Conservation (phyloP, 805 yeast genomes). For the Grigorovia yakushimaensis region DNA sequence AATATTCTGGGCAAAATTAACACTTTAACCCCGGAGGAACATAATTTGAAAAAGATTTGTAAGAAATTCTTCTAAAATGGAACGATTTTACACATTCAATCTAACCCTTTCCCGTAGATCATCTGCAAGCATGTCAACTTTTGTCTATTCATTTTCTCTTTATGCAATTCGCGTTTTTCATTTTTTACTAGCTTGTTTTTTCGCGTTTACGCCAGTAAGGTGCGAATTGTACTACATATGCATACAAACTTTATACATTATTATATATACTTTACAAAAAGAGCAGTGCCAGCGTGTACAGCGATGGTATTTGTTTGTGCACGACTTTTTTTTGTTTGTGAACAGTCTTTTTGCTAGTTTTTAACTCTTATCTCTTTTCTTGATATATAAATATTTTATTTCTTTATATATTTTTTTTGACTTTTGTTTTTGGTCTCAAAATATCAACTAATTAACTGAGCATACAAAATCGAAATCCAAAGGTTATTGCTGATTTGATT, state of each 20-base stretch:
- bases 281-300: not conserved
- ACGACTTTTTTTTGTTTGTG: not conserved
- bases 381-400: not conserved
- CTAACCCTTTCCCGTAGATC: too few species aligned
- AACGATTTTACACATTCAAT: too few species aligned
- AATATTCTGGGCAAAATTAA: constrained; percentile 6
- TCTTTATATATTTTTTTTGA: not conserved
- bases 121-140: not conserved
- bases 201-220: not conserved
- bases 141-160: not conserved
- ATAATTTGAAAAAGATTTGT: constrained; percentile 3
- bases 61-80: not conserved
- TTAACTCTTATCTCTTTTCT: not conserved
- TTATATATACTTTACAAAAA: not conserved
- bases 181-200: too few species aligned
- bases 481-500: not conserved
- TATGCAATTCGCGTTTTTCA: not conserved
- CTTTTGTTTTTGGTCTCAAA: too few species aligned
- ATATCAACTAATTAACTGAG: too few species aligned
- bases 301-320: not conserved
- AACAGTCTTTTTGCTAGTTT: not conserved
- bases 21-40: constrained; percentile 10
- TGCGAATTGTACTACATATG: not conserved
- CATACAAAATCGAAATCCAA: too few species aligned
- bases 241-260: not conserved